Evolutionary conservation across 2,329 filamentous ascomycete genomes (phyloP), one percentile per base, ranked within the genome.

Genomic region (Curvularia lunata): DNA sequence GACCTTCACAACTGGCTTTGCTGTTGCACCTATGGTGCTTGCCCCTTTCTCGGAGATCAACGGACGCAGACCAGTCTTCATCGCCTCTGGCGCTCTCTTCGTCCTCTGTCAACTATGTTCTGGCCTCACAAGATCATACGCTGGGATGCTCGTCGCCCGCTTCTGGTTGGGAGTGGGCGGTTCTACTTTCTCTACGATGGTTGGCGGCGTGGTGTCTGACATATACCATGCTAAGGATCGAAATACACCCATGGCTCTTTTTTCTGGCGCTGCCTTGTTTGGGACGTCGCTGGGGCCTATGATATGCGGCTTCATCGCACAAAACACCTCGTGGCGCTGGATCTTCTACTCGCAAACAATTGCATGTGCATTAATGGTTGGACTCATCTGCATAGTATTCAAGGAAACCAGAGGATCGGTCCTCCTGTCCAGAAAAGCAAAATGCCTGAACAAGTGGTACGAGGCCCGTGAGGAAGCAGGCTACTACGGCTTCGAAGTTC

Each of bases 1-100:
- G 0, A 85, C 86, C 0, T 97, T 95, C 75, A 95, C 91, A 0
- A 65, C 61, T 12, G 74, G 93, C 3, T 97, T 97, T 65, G 91
- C 85, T 0, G 76, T 92, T 23, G 90, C 91, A 0, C 93, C 93
- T 0, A 97, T 97, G 92, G 82, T 91, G 0, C 83, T 97, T 0
- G 93, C 93, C 0, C 93, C 93, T 0, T 89, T 97, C 64, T 92
- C 89, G 0, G 93, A 97, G 77, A 89, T 96, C 72, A 92, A 95
- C 76, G 93, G 93, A 3, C 86, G 93, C 2, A 87, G 91, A 54
- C 91, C 92, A 0, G 90, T 96, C 32, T 95, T 97, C 68, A 82
- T 93, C 23, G 81, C 82, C 1, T 88, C 90, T 8, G 92, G 92
- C 0, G 71, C 89, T 16, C 71, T 96, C 1, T 95, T 90, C 68